Evolutionary conservation across 169 alveolate species (phyloP), one percentile per base, ranked within the genome.

Genomic region (Plasmodium adleri): DNA sequence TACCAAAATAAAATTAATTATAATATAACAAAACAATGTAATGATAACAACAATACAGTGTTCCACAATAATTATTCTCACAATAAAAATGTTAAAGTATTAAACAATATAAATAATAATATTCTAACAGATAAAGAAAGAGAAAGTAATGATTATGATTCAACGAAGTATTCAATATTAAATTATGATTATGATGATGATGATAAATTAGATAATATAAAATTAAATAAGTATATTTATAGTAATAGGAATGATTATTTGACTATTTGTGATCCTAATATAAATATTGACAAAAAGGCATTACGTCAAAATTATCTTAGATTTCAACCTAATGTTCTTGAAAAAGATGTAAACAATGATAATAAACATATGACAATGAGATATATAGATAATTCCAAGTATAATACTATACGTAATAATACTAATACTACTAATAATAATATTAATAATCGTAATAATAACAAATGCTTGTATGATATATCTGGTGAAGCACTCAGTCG

Each of bases 361-460:
- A 54, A 59, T 74, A n/a, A 52, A 12, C 68, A 74, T 43, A 45
- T 43, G 20, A 74, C 71, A 20, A 22, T 64, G 72, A 60, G 12
- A 17, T 32, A 50, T 13, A 17, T 45, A 76, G 13, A 64, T 64
- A 76, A 66, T 45, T 49, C 6, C 54, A 76, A 76, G 50, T 54
- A 7, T 12, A 62, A 76, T 3, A 12, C 20, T 22, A 66, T 56
- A 13, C n/a, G 12, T n/a, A 50, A 13, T n/a, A 22, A 50, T 76
- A n/a, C 9, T 58, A 59, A 66, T 20, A 52, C 13, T 64, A 66
- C 28, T 26, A 28, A 24, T 64, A 64, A 32, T n/a, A 64, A 1
- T 63, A 12, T 8, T 17, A 43, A 58, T 3, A 56, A 39, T 39
- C 5, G 47, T 39, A 39, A 39, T 39, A 39, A 39, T 39, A 39